Evolutionary conservation across 2,329 filamentous ascomycete species (phyloP).

Genomic region (Beauveria bassiana): DNA sequence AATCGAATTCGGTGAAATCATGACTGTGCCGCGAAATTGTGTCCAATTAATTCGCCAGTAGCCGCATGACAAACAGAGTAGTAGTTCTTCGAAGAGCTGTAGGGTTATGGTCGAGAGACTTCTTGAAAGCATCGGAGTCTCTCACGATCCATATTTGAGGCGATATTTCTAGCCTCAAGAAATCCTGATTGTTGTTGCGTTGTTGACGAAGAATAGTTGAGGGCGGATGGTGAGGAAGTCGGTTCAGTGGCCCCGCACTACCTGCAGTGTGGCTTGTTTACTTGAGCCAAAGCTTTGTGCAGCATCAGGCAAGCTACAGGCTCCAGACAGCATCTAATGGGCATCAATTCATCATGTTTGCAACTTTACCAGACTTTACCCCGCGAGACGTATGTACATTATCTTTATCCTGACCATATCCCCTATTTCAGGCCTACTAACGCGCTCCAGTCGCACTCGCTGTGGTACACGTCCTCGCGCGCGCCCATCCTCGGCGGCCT

Average conservation of each 20-base stretch:
- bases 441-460: conserved; percentile 54
- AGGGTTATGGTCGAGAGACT: too few species aligned
- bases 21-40: too few species aligned
- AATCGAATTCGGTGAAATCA: too few species aligned
- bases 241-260: background rate
- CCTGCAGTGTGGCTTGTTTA: background rate
- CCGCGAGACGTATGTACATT: conserved; percentile 58
- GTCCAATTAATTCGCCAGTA: too few species aligned
- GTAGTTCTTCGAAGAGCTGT: too few species aligned
- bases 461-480: conserved; percentile 65
- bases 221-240: background rate
- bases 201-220: too few species aligned
- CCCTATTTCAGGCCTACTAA: background rate
- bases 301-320: background rate
- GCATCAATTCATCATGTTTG: conserved; percentile 5
- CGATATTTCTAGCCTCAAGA: too few species aligned
- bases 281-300: background rate
- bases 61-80: too few species aligned
- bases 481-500: conserved; percentile 34
- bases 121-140: too few species aligned
- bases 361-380: conserved; percentile 23
- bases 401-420: background rate
- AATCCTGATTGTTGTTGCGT: too few species aligned
- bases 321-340: background rate
- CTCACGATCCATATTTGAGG: too few species aligned